phyloP scores from a whole-genome alignment of 176 grass and related monocot species.

The Sorghum bicolor region Sorghum_bicolor_NCBIv3 NC_012872.2:70982001-70982500 shows the following conservation, averaged over 20 bases:
- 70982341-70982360: not conserved
- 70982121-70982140: not conserved
- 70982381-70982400: not conserved
- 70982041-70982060: not conserved
- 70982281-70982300: not conserved
- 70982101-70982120: not conserved
- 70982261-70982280: not conserved
- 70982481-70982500: not conserved
- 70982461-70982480: not conserved
- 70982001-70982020: not conserved
- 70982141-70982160: not conserved
- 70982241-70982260: not conserved
- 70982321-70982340: not conserved
- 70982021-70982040: not conserved
- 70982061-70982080: constrained; percentile 55
- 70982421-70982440: not conserved
- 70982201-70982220: not conserved
- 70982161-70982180: constrained; percentile 11
- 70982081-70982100: constrained; percentile 35
- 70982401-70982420: too few relatives aligned
- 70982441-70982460: not conserved
- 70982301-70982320: not conserved
- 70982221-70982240: not conserved
- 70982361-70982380: too few relatives aligned
- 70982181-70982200: not conserved